Evolutionary conservation across 75 land plant species (phyloP).

Genomic region (Cupressus sempervirens): DNA sequence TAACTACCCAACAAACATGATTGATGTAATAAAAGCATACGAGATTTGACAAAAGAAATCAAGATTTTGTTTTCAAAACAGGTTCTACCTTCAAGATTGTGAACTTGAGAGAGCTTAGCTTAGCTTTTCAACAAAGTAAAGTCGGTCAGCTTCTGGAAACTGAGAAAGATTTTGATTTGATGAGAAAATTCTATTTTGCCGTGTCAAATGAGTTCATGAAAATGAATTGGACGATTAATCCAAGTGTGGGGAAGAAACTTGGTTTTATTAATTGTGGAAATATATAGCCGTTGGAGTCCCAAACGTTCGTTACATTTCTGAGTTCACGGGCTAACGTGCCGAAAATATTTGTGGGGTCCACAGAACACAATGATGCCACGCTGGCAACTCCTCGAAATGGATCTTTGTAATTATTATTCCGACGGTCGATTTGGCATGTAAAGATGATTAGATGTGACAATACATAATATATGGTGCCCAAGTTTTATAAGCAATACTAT

Average conservation of each 20-base stretch:
- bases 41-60: too few relatives aligned
- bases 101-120: too few relatives aligned
- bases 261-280: not conserved
- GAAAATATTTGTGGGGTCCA: not conserved
- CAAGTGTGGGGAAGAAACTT: not conserved
- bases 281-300: conserved; percentile 5
- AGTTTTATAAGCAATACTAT: too few relatives aligned
- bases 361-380: not conserved
- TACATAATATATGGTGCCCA: too few relatives aligned
- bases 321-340: not conserved
- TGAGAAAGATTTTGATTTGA: too few relatives aligned
- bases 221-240: not conserved
- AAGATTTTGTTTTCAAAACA: too few relatives aligned
- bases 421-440: too few relatives aligned
- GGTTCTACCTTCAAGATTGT: too few relatives aligned
- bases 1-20: not conserved
- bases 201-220: not conserved
- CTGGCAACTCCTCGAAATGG: not conserved
- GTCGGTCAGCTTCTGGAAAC: too few relatives aligned
- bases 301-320: not conserved
- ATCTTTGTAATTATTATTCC: not conserved
- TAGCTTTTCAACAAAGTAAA: too few relatives aligned
- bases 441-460: too few relatives aligned
- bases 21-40: not conserved
- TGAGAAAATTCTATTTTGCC: not conserved